Evolutionary conservation across 1,284 basidiomycete species (phyloP), one percentile per base, ranked within the genome.

Genomic region (Apiotrichum veenhuisii): DNA sequence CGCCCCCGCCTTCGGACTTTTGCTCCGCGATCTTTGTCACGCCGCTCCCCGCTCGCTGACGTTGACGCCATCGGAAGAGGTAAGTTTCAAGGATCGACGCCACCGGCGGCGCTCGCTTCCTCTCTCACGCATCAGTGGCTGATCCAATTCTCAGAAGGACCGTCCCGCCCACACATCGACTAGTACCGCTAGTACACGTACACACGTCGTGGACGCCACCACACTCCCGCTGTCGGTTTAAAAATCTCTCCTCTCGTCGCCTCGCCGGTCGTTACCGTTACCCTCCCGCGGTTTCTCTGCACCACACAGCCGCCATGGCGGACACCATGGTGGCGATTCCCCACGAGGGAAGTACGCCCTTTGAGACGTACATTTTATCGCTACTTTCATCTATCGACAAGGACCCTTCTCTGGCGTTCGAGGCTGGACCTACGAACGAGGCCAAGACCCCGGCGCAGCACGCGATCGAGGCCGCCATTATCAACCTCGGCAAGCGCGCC

Each of bases 401-500:
- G 52, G 66, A 69, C 23, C 70, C 72, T 0, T 71, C 71, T 3
- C 69, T 71, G 8, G 67, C 71, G 2, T 74, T 62, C 59, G 69
- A 71, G 12, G 70, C 70, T 54, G 68, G 68, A 26, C 34, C 48
- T 0, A 48, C 61, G 33, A 36, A 51, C 3, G 67, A 66, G 1
- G 52, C 64, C 49, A 72, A 70, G 58, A 65, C 71, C 1, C 58
- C 66, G 1, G 64, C 70, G 5, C 66, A 76, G 54, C 64, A 67
- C 22, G 66, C 70, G 15, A 74, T 76, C 33, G 70, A 76, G 55
- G 53, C 62, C 12, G 71, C 64, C 18, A 63, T 76, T 44, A 58
- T 70, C 27, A 59, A 60, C n/a, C 60, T 76, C 1, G 72, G 66
- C 15, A 63, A 71, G 48, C 52, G 74, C 18, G 65, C 67, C 40